Evolutionary conservation across 805 yeast species (phyloP), one percentile per base, ranked within the genome.

Genomic region (Candida schatavii): DNA sequence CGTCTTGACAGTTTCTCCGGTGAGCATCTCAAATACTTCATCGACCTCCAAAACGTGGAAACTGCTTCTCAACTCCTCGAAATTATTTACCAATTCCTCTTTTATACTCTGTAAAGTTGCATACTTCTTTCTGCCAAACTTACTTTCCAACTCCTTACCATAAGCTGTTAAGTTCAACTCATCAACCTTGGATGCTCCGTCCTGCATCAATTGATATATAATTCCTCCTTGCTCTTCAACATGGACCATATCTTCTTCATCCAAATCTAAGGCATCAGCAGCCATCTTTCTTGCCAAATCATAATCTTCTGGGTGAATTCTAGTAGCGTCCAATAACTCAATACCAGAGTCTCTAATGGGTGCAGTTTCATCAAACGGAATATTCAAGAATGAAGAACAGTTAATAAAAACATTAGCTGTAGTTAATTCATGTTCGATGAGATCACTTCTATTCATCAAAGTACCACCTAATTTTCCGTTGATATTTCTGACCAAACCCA

Each of bases 271-370:
- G 2, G 99, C 98, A 70, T 93, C 99, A 1, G 96, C 93, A 5
- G 97, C 98, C 90, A 93, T 93, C 61, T 93, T 93, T 39, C 93
- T 80, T 3, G 97, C 98, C 51, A 93, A 74, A 49, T 88, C 96
- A 61, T 93, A 93, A 66, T 93, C 99, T 64, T 93, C 98, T 5
- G 98, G 98, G 55, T 93, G 99, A 36, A 93, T 89, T 67, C 99
- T 79, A 0, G 99, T 93, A 39, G 93, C 90, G 62, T 93, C 99
- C 51, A 93, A 74, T 33, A 85, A 72, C 55, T 91, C 97, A 27
- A 84, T 77, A 21, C 82, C 80, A n/a, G 78, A 68, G 44, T 81
- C 82, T 37, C 76, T 74, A 11, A 58, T 54, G 35, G 80, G 70
- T 20, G 54, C 45, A 49, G 81, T 74, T 40, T 81, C 78, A 42